Conservation (phyloP, 352 stramenopile species). For the Pythium chondricola region DNA sequence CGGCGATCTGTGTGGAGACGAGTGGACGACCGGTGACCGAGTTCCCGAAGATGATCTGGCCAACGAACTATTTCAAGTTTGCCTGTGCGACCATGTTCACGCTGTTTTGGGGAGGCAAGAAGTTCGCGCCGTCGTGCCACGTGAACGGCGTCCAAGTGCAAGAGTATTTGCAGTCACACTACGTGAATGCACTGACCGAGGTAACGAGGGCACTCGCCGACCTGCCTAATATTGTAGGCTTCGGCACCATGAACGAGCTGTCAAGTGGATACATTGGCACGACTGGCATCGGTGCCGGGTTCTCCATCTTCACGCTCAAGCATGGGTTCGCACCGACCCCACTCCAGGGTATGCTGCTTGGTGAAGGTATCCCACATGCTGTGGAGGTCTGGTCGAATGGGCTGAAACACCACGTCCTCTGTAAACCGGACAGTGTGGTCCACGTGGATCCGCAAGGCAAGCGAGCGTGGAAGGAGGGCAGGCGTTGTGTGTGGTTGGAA, state of each 20-base stretch:
- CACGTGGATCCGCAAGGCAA: constrained; percentile 42
- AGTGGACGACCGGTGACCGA: constrained; percentile 8
- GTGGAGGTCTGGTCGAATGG: constrained; percentile 74
- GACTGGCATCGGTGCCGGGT: constrained; percentile 44
- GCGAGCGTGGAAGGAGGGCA: constrained; percentile 62
- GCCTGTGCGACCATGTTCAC: constrained; percentile 89
- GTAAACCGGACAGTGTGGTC: constrained; percentile 35
- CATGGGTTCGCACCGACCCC: constrained; percentile 69
- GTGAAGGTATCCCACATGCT: constrained; percentile 45
- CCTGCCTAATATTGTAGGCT: constrained; percentile 81
- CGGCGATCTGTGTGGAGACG: constrained; percentile 71
- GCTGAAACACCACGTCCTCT: constrained; percentile 67
- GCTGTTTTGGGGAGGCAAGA: constrained; percentile 81
- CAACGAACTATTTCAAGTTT: constrained; percentile 90
- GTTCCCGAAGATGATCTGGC: constrained; percentile 91
- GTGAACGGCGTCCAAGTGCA: constrained; percentile 79
- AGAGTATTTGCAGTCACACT: constrained; percentile 84
- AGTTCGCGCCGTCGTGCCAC: constrained; percentile 59
- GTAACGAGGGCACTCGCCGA: constrained; percentile 55
- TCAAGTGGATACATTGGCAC: constrained; percentile 72
- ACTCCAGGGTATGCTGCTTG: constrained; percentile 79
- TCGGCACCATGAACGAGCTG: constrained; percentile 91
- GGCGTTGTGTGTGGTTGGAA: constrained; percentile 73
- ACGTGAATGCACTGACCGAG: constrained; percentile 65
- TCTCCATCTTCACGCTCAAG: constrained; percentile 55